A percentile compares a stretch with the other conserved stretches of the same genome.
phyloP scores from a whole-genome alignment of 2,329 filamentous ascomycete genomes.

The Gnomoniopsis sp. region DNA sequence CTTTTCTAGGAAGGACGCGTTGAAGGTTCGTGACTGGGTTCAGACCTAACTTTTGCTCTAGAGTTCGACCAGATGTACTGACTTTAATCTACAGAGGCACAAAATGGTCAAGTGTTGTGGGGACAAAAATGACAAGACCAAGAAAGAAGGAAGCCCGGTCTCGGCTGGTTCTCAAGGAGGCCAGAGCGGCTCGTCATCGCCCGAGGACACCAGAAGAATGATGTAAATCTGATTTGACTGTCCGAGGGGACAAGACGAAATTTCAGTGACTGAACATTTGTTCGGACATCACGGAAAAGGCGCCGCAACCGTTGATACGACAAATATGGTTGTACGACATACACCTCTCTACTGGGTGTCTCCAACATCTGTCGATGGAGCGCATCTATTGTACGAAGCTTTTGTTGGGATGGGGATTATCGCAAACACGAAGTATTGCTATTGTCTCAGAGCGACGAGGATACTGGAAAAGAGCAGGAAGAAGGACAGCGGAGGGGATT shows the following conservation, averaged over 20 bases:
- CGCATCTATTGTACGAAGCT: too few species aligned
- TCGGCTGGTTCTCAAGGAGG: conserved; percentile 16
- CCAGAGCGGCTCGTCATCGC: conserved; percentile 17
- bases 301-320: too few species aligned
- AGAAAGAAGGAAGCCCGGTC: conserved; percentile 15
- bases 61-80: too few species aligned
- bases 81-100: conserved; percentile 48
- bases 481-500: too few species aligned
- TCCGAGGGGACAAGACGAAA: not conserved
- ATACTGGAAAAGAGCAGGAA: too few species aligned
- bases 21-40: conserved; percentile 69
- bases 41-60: not conserved
- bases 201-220: conserved; percentile 16
- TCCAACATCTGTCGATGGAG: not conserved
- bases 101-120: conserved; percentile 64
- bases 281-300: not conserved
- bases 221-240: not conserved
- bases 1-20: conserved; percentile 92
- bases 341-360: too few species aligned
- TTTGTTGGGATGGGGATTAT: too few species aligned
- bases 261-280: not conserved
- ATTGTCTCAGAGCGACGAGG: too few species aligned
- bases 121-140: conserved; percentile 29
- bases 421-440: too few species aligned
- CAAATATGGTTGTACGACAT: too few species aligned